A percentile compares a stretch with the other conserved stretches of the same genome.
These are phyloP conservation scores for Colletotrichum zoysiae DNA, from an alignment of 2,329 filamentous ascomycete genomes.

Conservation along the genomic window DNA sequence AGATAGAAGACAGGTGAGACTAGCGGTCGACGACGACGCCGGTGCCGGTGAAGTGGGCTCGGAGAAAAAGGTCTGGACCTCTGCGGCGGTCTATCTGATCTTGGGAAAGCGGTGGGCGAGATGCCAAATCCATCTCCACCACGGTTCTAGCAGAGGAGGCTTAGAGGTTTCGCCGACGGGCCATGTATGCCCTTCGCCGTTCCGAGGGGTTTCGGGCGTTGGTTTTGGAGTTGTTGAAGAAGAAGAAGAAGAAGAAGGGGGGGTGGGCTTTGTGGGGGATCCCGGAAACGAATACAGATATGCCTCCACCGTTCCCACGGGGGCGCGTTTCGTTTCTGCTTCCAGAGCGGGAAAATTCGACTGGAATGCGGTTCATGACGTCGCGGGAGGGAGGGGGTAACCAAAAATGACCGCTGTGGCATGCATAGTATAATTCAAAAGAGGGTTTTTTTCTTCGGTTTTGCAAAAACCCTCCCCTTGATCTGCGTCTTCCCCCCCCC, in stretches of 20 bases:
- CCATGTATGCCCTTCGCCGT: not conserved
- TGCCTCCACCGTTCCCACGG: not conserved
- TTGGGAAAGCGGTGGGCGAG: not conserved
- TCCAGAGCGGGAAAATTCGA: not conserved
- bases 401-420: not conserved
- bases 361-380: slow-evolving; percentile 1
- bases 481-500: too few species aligned
- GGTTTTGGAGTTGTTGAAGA: not conserved
- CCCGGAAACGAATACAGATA: not conserved
- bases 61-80: slow-evolving; percentile 1
- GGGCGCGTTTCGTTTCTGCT: not conserved
- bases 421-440: too few species aligned
- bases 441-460: too few species aligned
- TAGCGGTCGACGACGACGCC: slow-evolving; percentile 21
- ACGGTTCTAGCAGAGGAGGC: not conserved
- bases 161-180: not conserved
- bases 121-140: not conserved
- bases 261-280: not conserved
- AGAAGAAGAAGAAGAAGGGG: not conserved
- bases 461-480: not conserved
- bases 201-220: not conserved
- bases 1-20: not conserved
- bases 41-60: slow-evolving; percentile 10
- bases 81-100: not conserved
- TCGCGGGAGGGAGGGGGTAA: not conserved